Percentiles rank a stretch among this genome's conserved stretches.
These are phyloP conservation scores for Fusarium sp. DNA, from an alignment of 2,329 filamentous ascomycete genomes.

Conservation along the genomic window DNA sequence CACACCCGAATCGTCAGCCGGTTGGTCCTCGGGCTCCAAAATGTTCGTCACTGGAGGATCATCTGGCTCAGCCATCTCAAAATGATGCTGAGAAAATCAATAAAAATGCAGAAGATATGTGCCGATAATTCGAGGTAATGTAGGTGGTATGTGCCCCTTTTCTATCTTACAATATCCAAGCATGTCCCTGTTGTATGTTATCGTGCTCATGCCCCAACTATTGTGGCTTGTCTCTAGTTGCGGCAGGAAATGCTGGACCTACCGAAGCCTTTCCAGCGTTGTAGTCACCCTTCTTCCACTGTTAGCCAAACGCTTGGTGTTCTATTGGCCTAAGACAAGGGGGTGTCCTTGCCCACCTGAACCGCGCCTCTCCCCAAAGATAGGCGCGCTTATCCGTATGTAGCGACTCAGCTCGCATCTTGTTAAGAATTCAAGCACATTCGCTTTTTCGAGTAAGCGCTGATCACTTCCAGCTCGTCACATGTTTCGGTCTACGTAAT, in stretches of 20 bases:
- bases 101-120: background rate
- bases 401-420: background rate
- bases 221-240: slow-evolving; percentile 3
- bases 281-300: no score
- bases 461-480: background rate
- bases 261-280: no score
- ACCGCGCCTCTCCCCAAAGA: background rate
- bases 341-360: no score
- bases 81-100: background rate
- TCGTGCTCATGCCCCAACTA: background rate
- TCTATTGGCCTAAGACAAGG: background rate
- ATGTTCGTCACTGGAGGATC: no score
- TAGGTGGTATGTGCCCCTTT: slow-evolving; percentile 1
- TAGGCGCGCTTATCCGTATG: background rate
- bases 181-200: background rate
- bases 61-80: background rate
- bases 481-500: slow-evolving; percentile 1
- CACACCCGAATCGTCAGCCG: slow-evolving; percentile 2
- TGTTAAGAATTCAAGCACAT: background rate
- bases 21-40: background rate
- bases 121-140: background rate
- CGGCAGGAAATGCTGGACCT: background rate
- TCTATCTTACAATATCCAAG: slow-evolving; percentile 2
- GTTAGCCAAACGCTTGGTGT: no score
- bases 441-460: background rate